Conservation (phyloP, 2,329 filamentous ascomycete species). For the Lomentospora prolificans region DNA sequence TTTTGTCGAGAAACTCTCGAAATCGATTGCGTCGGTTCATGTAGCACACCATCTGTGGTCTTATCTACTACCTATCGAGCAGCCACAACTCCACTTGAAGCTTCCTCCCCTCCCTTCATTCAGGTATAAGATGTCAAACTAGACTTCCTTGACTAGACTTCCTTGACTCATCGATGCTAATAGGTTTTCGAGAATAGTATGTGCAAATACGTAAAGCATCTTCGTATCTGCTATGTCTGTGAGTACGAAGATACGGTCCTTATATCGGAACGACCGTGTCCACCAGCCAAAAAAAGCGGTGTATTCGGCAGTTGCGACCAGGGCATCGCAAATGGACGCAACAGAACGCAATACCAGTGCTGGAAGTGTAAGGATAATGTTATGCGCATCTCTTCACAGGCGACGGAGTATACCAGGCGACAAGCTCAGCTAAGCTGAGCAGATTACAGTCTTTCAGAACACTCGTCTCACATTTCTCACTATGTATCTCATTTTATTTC, state of each 20-base stretch:
- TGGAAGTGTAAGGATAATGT: conserved; percentile 25
- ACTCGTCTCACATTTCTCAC: background rate
- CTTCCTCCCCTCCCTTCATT: too few species aligned
- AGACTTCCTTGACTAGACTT: too few species aligned
- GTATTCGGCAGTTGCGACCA: conserved; percentile 26
- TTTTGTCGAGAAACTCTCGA: too few species aligned
- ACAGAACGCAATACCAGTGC: conserved; percentile 21
- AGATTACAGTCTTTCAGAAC: too few species aligned
- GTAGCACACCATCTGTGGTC: too few species aligned
- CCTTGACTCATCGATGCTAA: too few species aligned
- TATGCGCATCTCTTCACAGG: conserved; percentile 12
- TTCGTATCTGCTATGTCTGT: conserved; percentile 25
- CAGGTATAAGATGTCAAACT: too few species aligned
- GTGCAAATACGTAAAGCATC: conserved; percentile 28
- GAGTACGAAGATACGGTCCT: conserved; percentile 24
- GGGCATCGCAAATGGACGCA: conserved; percentile 20
- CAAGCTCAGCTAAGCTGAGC: background rate
- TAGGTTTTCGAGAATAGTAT: too few species aligned
- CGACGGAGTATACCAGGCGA: background rate
- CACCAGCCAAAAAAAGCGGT: conserved; percentile 18
- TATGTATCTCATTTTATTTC: background rate
- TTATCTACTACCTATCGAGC: too few species aligned
- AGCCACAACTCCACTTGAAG: too few species aligned
- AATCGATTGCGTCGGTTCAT: too few species aligned
- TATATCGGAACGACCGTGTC: conserved; percentile 25